Conservation (phyloP, 2,329 filamentous ascomycete species). For the Aspergillus calidoustus region DNA sequence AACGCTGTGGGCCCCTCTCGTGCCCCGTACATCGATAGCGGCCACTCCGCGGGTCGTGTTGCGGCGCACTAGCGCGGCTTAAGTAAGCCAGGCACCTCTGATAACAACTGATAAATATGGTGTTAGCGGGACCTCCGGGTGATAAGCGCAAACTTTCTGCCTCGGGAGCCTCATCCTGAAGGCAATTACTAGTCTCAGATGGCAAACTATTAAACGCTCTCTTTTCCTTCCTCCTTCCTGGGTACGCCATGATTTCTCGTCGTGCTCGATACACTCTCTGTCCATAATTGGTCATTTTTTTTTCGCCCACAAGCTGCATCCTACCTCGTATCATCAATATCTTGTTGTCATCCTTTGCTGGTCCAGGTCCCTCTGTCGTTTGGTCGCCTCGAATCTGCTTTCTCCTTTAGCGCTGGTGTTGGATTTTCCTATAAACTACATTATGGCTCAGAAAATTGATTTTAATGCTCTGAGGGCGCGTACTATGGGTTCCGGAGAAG, state of each 20-base stretch:
- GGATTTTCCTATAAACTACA: conserved; percentile 8
- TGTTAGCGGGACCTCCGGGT: neutral
- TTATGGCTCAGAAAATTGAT: conserved; percentile 72
- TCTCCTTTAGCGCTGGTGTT: neutral
- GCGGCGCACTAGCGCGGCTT: neutral
- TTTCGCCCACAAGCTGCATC: neutral
- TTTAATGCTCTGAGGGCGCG: conserved; percentile 77
- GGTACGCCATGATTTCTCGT: neutral
- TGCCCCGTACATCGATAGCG: neutral
- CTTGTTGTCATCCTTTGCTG: neutral
- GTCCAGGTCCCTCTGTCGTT: neutral
- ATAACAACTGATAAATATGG: neutral
- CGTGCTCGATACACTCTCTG: neutral
- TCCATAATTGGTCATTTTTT: neutral
- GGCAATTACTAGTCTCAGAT: neutral
- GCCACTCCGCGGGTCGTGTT: neutral
- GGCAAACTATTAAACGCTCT: neutral
- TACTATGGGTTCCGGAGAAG: conserved; percentile 81
- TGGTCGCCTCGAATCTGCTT: neutral
- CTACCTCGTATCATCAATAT: neutral
- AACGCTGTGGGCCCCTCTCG: neutral
- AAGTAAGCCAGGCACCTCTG: neutral
- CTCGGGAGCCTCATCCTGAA: neutral
- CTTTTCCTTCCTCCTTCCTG: neutral
- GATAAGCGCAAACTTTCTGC: neutral